Evolutionary conservation across 805 yeast species (phyloP), one percentile per base, ranked within the genome.

Genomic region (Metschnikowia anglica): DNA sequence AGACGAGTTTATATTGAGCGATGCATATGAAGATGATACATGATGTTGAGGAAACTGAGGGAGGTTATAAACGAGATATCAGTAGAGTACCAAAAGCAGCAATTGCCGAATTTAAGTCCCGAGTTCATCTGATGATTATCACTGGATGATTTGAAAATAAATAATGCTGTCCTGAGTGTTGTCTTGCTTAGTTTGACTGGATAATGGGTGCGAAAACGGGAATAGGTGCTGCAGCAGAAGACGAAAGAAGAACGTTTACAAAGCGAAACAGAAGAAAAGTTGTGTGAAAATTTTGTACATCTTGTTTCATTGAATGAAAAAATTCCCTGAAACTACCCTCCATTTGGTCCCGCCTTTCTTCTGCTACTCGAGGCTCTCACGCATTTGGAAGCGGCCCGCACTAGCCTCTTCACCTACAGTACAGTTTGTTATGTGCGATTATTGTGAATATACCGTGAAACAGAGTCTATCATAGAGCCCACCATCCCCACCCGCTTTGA

Each of bases 1-100:
- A 11, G 62, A 75, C 30, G 81, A 81, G 56, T 82, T 60, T 48
- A 65, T 70, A 4, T 58, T 81, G 23, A 62, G 63, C 4, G 77
- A 73, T 38, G 71, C 62, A 6, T 34, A 32, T 16, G 43, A 18
- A 3, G 34, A 28, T n/a, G 35, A 33, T 18, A 12, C 23, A 18
- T 32, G 16, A 32, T 7, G 26, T 23, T 8, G 31, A 28, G 4
- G 7, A 31, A 18, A 23, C 10, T 23, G 25, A 10, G 10, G 7
- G 7, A 23, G 25, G 10, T 7, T 23, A 23, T 23, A 23, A 10
- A 13, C 10, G 11, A 10, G 5, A 13, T 10, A 25, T 25, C n/a
- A 11, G 10, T 11, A 12, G 5, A 25, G 12, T 5, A 25, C 12
- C 10, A 9, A 25, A 25, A 5, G 12, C 5, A n/a, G n/a, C n/a